These are phyloP conservation scores for Phytophthora constricta DNA, from an alignment of 352 stramenopile species.

Conservation along the genomic window DNA sequence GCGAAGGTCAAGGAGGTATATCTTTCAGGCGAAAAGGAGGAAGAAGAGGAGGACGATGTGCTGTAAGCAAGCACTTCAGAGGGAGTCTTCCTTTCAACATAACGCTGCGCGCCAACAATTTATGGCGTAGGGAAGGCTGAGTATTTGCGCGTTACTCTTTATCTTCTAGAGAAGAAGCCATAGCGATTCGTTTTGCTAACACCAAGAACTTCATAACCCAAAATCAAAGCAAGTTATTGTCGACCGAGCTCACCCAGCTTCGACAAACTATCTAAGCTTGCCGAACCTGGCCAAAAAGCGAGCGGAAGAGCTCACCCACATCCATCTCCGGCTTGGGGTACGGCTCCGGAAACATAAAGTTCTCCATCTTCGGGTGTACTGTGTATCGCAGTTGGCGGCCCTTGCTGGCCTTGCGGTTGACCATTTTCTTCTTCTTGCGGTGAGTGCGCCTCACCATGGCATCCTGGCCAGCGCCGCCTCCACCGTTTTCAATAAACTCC, in stretches of 20 bases:
- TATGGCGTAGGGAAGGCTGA: constrained; percentile 8
- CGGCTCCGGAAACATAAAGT: constrained; percentile 91
- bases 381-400: constrained; percentile 84
- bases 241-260: too few relatives aligned
- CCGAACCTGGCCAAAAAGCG: constrained; percentile 76
- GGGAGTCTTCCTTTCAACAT: constrained; percentile 17
- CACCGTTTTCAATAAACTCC: constrained; percentile 87
- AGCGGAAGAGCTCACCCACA: constrained; percentile 85
- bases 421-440: constrained; percentile 86
- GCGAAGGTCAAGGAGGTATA: constrained; percentile 66
- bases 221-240: too few relatives aligned
- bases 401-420: constrained; percentile 91
- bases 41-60: constrained; percentile 89
- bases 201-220: too few relatives aligned
- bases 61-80: constrained; percentile 65
- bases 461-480: constrained; percentile 53
- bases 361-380: constrained; percentile 88
- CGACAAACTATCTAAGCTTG: constrained; percentile 47
- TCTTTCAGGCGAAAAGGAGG: constrained; percentile 67
- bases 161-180: not conserved
- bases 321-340: constrained; percentile 81
- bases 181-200: not conserved
- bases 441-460: constrained; percentile 62
- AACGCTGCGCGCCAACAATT: constrained; percentile 1
- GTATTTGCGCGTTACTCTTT: not conserved